Evolutionary conservation across 2,329 filamentous ascomycete genomes (phyloP).

Genomic region (Fusarium nanum): DNA sequence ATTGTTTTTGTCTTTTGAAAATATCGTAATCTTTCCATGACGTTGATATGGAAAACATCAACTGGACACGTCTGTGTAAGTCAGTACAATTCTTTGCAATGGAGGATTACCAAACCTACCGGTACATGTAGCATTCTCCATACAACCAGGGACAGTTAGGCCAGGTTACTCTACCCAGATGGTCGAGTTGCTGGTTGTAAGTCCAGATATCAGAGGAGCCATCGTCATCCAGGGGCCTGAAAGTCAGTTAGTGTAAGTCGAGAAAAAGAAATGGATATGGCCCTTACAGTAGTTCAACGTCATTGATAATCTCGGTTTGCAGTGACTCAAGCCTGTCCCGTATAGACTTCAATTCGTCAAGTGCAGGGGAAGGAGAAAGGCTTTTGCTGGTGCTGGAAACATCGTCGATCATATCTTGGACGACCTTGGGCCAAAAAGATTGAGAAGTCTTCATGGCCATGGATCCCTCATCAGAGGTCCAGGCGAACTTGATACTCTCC

Average conservation of each 20-base stretch:
- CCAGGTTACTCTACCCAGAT: background rate
- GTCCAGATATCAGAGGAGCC: background rate
- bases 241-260: background rate
- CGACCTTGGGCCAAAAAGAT: background rate
- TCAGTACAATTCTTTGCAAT: background rate
- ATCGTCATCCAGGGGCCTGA: background rate
- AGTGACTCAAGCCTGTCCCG: background rate
- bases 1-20: slow-evolving; percentile 10
- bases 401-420: background rate
- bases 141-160: slow-evolving; percentile 13
- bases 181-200: background rate
- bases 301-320: background rate
- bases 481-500: background rate
- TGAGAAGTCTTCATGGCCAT: background rate
- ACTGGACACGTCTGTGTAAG: background rate
- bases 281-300: background rate
- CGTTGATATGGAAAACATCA: background rate
- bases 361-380: background rate
- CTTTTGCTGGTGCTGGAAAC: background rate
- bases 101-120: background rate
- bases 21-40: slow-evolving; percentile 5
- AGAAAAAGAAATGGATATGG: background rate
- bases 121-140: slow-evolving; percentile 16
- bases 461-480: background rate
- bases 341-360: background rate